A percentile compares a stretch with the other conserved stretches of the same genome.
These are phyloP conservation scores for Chlorophyllum brunneum DNA, from an alignment of 768 basidiomycete genomes.

Conservation along the genomic window DNA sequence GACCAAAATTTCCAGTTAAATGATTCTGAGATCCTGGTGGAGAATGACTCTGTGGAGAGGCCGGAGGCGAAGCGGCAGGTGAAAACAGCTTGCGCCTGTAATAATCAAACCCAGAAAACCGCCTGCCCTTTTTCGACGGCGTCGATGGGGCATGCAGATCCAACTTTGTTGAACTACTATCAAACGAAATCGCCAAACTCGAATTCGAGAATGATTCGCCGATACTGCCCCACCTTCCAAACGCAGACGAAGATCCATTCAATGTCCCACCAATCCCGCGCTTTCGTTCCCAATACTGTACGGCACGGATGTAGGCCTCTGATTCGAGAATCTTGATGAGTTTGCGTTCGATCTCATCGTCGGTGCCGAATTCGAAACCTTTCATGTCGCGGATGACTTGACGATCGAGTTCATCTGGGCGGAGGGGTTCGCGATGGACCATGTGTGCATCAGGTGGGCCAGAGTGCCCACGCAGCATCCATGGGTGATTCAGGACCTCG, in stretches of 20 bases:
- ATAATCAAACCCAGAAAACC: constrained; percentile 96
- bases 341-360: constrained; percentile 78
- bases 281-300: constrained; percentile 77
- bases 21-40: constrained; percentile 58
- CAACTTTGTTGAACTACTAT: constrained; percentile 39
- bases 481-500: constrained; percentile 84
- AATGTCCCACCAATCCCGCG: constrained; percentile 37
- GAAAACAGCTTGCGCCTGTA: constrained; percentile 88
- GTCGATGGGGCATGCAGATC: constrained; percentile 30
- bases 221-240: constrained; percentile 32
- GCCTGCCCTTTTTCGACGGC: constrained; percentile 62
- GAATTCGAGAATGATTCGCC: constrained; percentile 64
- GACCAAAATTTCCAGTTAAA: constrained; percentile 38
- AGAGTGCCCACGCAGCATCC: constrained; percentile 89
- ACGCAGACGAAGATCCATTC: constrained; percentile 28
- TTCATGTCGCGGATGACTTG: constrained; percentile 88
- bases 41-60: constrained; percentile 43
- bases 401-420: constrained; percentile 82
- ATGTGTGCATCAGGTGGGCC: constrained; percentile 82
- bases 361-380: constrained; percentile 93
- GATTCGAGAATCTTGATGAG: constrained; percentile 71
- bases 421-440: constrained; percentile 84
- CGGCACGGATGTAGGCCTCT: constrained; percentile 69
- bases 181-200: constrained; percentile 64
- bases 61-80: constrained; percentile 45